These are phyloP conservation scores for Coemansia umbellata DNA, from an alignment of 192 early-diverging fungal species.

Conservation along the genomic window DNA sequence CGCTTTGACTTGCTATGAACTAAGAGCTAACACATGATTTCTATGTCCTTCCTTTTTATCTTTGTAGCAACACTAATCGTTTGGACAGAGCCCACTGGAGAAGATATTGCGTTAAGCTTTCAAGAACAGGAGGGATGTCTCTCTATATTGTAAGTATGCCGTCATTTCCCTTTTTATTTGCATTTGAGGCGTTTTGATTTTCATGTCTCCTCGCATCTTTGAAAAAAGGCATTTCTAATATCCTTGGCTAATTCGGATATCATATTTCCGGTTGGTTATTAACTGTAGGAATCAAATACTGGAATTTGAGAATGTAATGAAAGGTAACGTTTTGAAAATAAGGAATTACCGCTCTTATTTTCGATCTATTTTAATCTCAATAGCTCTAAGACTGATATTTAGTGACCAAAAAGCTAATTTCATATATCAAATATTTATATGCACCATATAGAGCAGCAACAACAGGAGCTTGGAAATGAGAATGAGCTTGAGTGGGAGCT, in stretches of 20 bases:
- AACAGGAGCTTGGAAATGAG: too few relatives aligned
- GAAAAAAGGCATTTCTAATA: too few relatives aligned
- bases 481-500: neutral
- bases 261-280: neutral
- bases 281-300: slow-evolving; percentile 46
- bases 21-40: too few relatives aligned
- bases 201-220: neutral
- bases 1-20: too few relatives aligned
- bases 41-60: too few relatives aligned
- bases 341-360: neutral
- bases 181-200: neutral
- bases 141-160: slow-evolving; percentile 65
- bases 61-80: slow-evolving; percentile 84
- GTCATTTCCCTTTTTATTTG: slow-evolving; percentile 4
- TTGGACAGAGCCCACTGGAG: slow-evolving; percentile 66
- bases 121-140: slow-evolving; percentile 84
- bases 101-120: slow-evolving; percentile 90
- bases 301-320: slow-evolving; percentile 49
- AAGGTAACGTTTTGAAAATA: slow-evolving; percentile 23
- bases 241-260: too few relatives aligned
- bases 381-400: neutral
- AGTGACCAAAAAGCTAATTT: neutral
- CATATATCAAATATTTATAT: neutral
- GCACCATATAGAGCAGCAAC: slow-evolving; percentile 10
- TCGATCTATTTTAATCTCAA: slow-evolving; percentile 4